Conservation (phyloP, 768 basidiomycete genomes). For the Agrocybe praecox region DNA sequence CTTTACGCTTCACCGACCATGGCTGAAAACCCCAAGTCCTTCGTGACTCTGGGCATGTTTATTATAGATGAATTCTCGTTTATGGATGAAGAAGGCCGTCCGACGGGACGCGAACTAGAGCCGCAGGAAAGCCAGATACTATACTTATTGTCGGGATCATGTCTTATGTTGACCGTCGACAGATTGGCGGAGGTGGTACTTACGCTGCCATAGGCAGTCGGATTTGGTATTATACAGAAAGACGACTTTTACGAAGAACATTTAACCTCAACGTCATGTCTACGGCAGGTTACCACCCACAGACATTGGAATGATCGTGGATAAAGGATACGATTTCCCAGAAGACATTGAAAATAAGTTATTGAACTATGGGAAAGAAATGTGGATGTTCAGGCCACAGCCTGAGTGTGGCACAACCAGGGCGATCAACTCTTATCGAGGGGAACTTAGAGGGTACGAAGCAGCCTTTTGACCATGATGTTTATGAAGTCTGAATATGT, state of each 20-base stretch:
- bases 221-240: slow-evolving; percentile 58
- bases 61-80: slow-evolving; percentile 85
- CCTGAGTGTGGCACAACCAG: slow-evolving; percentile 61
- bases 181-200: slow-evolving; percentile 92
- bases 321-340: slow-evolving; percentile 81
- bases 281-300: slow-evolving; percentile 60
- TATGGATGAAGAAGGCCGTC: slow-evolving; percentile 54
- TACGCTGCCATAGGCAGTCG: slow-evolving; percentile 82
- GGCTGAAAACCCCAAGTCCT: slow-evolving; percentile 19
- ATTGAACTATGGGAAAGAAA: slow-evolving; percentile 63
- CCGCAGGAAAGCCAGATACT: slow-evolving; percentile 47
- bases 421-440: slow-evolving; percentile 73
- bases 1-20: background rate
- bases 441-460: slow-evolving; percentile 67
- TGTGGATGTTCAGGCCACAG: slow-evolving; percentile 79
- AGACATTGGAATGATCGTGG: slow-evolving; percentile 80
- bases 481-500: background rate
- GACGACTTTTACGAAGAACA: background rate
- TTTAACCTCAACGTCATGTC: background rate
- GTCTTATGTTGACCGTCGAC: slow-evolving; percentile 5
- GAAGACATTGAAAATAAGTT: slow-evolving; percentile 53
- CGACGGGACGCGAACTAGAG: slow-evolving; percentile 44
- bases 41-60: slow-evolving; percentile 86
- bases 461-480: slow-evolving; percentile 10
- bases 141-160: background rate